Percentiles rank a stretch among this genome's conserved stretches.
These are phyloP conservation scores for Glycine tomentella DNA, from an alignment of 306 rosid species.

Conservation along the genomic window DNA sequence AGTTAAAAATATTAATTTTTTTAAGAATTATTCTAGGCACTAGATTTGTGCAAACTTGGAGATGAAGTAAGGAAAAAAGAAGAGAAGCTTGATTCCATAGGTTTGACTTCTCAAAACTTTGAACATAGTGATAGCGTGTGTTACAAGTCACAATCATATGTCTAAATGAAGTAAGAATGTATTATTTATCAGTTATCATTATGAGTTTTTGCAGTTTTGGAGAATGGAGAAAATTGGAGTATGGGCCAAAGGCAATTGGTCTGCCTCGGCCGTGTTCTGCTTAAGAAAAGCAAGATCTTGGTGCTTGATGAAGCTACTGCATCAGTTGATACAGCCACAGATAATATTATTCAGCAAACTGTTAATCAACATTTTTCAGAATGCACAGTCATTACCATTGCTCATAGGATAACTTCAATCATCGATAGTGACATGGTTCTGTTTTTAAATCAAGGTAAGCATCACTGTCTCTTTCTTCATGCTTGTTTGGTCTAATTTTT, in stretches of 20 bases:
- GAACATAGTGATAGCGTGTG: slow-evolving; percentile 16
- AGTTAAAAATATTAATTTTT: background rate
- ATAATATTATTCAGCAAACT: slow-evolving; percentile 58
- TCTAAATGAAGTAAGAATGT: background rate
- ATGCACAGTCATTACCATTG: slow-evolving; percentile 78
- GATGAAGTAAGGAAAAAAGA: slow-evolving; percentile 68
- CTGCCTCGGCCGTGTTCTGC: slow-evolving; percentile 82
- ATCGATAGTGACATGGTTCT: slow-evolving; percentile 83
- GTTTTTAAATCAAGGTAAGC: slow-evolving; percentile 62
- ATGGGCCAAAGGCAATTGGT: slow-evolving; percentile 81
- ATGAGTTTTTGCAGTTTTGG: slow-evolving; percentile 48
- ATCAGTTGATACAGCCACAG: slow-evolving; percentile 58
- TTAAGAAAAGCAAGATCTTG: slow-evolving; percentile 73
- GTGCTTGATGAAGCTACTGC: slow-evolving; percentile 69
- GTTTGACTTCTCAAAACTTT: slow-evolving; percentile 49
- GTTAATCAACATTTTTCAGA: slow-evolving; percentile 62
- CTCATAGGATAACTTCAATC: slow-evolving; percentile 86
- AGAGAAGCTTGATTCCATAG: slow-evolving; percentile 74
- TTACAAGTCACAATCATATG: background rate
- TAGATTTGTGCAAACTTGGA: slow-evolving; percentile 60
- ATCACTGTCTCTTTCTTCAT: background rate
- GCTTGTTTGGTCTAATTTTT: background rate
- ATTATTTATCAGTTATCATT: background rate
- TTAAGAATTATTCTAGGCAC: slow-evolving; percentile 55
- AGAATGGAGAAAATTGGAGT: slow-evolving; percentile 70